phyloP scores from a whole-genome alignment of 495 filamentous ascomycete genomes.

The Chaetomium fimeti region DNA sequence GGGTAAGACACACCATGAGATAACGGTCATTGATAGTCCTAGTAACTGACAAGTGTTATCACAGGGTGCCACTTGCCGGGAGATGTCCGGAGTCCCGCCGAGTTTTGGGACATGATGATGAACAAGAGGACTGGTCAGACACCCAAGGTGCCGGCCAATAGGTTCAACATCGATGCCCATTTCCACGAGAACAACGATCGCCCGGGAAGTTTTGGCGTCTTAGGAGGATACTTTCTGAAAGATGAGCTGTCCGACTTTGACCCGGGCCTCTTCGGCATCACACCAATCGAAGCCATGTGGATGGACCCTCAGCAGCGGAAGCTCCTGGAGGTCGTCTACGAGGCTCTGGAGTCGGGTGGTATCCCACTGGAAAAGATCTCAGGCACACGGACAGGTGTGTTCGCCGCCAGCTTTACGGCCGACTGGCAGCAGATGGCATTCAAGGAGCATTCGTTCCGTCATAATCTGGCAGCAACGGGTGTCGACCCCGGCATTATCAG shows the following conservation, averaged over 20 bases:
- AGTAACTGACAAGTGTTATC: too few species aligned
- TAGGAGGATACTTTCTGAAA: neutral
- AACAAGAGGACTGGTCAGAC: constrained; percentile 8
- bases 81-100: constrained; percentile 39
- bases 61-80: constrained; percentile 52
- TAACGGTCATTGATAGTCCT: too few species aligned
- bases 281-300: neutral
- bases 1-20: neutral
- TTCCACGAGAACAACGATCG: constrained; percentile 48
- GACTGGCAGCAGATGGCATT: constrained; percentile 1
- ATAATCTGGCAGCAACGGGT: constrained; percentile 42
- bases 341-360: constrained; percentile 43
- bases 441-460: neutral
- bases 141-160: constrained; percentile 51
- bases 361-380: constrained; percentile 67
- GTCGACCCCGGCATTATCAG: constrained; percentile 30
- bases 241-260: constrained; percentile 61
- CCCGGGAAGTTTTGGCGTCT: constrained; percentile 39
- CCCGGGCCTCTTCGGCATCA: constrained; percentile 46
- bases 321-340: neutral
- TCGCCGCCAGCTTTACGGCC: neutral
- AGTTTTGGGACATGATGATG: constrained; percentile 43
- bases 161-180: constrained; percentile 62
- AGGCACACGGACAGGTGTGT: constrained; percentile 62
- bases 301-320: constrained; percentile 2